A percentile compares a stretch with the other conserved stretches of the same genome.
phyloP scores from a whole-genome alignment of 2,329 filamentous ascomycete species.

The Aspergillus sp. region DNA sequence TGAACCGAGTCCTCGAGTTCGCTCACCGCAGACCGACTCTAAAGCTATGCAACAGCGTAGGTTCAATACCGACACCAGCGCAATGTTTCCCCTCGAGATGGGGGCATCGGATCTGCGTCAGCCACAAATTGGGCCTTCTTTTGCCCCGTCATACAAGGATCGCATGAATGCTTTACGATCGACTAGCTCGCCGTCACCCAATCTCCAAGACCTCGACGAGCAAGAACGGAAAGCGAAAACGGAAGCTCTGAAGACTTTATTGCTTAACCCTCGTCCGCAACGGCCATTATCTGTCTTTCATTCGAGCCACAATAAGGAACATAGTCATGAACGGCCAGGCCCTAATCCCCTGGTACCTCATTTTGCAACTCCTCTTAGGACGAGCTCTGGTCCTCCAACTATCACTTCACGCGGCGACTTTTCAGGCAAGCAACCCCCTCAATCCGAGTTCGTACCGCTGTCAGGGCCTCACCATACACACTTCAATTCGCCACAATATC shows the following conservation, averaged over 20 bases:
- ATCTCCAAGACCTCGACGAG: constrained; percentile 38
- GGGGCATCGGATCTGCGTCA: constrained; percentile 61
- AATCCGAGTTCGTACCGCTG: constrained; percentile 24
- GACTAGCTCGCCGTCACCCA: constrained; percentile 38
- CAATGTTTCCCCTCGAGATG: constrained; percentile 71
- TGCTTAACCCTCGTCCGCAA: constrained; percentile 49
- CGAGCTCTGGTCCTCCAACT: constrained; percentile 40
- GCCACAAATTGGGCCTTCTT: constrained; percentile 65
- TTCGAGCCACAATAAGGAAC: constrained; percentile 27
- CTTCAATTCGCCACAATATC: constrained; percentile 28
- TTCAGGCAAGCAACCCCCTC: constrained; percentile 23
- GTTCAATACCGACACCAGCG: constrained; percentile 54
- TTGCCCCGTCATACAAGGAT: constrained; percentile 62
- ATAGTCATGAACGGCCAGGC: constrained; percentile 24
- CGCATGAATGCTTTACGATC: constrained; percentile 51
- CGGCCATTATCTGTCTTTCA: constrained; percentile 39
- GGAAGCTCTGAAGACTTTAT: constrained; percentile 50
- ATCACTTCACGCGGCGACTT: constrained; percentile 26
- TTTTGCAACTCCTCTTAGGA: constrained; percentile 37
- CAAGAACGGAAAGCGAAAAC: constrained; percentile 49
- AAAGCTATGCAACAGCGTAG: constrained; percentile 46
- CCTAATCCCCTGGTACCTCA: constrained; percentile 31
- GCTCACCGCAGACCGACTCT: constrained; percentile 55
- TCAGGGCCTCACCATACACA: constrained; percentile 30
- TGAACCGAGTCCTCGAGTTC: constrained; percentile 47